Evolutionary conservation across 2,329 filamentous ascomycete species (phyloP).

Genomic region (Fusarium caatingaense): DNA sequence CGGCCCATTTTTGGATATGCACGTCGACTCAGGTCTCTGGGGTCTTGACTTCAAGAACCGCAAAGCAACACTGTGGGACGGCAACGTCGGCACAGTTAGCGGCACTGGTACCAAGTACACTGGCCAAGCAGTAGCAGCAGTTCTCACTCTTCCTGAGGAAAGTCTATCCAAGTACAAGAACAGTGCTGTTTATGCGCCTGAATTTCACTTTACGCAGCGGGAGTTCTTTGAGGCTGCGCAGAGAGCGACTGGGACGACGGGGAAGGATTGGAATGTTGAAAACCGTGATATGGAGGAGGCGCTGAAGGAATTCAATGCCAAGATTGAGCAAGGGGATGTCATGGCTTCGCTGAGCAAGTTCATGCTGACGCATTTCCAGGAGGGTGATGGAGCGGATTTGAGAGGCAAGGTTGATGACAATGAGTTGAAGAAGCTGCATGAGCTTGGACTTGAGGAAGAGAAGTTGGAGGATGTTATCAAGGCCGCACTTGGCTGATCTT

Average conservation of each 20-base stretch:
- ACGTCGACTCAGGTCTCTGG: conserved; percentile 19
- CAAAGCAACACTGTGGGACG: conserved; percentile 16
- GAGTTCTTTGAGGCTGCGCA: conserved; percentile 25
- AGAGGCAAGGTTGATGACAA: conserved; percentile 5
- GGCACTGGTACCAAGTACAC: conserved; percentile 1
- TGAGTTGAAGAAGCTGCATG: conserved; percentile 1
- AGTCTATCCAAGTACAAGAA: conserved; percentile 15
- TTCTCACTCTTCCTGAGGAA: neutral
- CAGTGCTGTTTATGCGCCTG: conserved; percentile 16
- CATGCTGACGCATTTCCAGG: conserved; percentile 21
- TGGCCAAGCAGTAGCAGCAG: conserved; percentile 11
- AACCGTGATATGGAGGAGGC: conserved; percentile 3
- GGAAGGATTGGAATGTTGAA: conserved; percentile 17
- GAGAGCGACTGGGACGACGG: neutral
- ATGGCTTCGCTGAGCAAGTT: conserved; percentile 20
- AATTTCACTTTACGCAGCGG: conserved; percentile 1
- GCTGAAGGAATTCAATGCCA: conserved; percentile 1
- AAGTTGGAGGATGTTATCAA: neutral
- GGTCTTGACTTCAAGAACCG: conserved; percentile 6
- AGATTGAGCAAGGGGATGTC: conserved; percentile 4
- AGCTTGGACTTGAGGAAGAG: conserved; percentile 12
- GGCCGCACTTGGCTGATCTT: neutral
- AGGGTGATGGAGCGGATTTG: conserved; percentile 7
- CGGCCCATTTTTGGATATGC: conserved; percentile 16
- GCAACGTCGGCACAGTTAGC: neutral